Conservation (phyloP, 2,329 filamentous ascomycete species). For the Penicillium aurantiogriseum region DNA sequence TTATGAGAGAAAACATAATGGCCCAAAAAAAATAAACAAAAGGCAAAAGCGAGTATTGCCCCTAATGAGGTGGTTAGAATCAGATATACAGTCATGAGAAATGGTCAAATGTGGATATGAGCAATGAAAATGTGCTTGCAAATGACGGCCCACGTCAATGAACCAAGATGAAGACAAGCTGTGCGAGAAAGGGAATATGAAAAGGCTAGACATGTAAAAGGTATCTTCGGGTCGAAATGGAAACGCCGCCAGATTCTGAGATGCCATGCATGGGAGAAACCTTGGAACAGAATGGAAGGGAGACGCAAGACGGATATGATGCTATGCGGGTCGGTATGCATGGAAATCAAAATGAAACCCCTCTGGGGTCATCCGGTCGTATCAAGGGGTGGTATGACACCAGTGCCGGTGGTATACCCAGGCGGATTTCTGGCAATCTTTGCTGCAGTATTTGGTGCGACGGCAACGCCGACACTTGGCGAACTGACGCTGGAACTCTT, state of each 20-base stretch:
- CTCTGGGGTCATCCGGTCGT: constrained; percentile 28
- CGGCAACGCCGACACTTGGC: constrained; percentile 96
- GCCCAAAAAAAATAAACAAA: constrained; percentile 12
- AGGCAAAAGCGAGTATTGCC: constrained; percentile 6
- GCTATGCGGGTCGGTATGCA: constrained; percentile 40
- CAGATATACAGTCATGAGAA: constrained; percentile 27
- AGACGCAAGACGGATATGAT: constrained; percentile 32
- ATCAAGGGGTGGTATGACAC: constrained; percentile 60
- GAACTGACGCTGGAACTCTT: constrained; percentile 93
- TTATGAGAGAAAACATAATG: constrained; percentile 17
- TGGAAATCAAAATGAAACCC: constrained; percentile 31
- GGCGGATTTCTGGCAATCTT: constrained; percentile 98
- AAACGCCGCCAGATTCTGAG: constrained; percentile 39
- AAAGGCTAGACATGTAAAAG: constrained; percentile 32
- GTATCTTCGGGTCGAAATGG: constrained; percentile 38
- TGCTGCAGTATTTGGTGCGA: constrained; percentile 98
- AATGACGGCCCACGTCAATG: constrained; percentile 6
- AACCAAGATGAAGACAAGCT: constrained; percentile 8
- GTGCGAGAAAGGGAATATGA: constrained; percentile 12
- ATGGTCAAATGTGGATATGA: constrained; percentile 10
- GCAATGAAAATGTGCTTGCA: constrained; percentile 10
- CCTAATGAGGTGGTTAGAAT: constrained; percentile 13
- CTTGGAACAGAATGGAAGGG: constrained; percentile 26
- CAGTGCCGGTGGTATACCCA: constrained; percentile 98
- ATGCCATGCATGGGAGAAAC: constrained; percentile 38